Base-by-base conservation (phyloP, 805 yeast species). In the Saturnispora sekii region DNA sequence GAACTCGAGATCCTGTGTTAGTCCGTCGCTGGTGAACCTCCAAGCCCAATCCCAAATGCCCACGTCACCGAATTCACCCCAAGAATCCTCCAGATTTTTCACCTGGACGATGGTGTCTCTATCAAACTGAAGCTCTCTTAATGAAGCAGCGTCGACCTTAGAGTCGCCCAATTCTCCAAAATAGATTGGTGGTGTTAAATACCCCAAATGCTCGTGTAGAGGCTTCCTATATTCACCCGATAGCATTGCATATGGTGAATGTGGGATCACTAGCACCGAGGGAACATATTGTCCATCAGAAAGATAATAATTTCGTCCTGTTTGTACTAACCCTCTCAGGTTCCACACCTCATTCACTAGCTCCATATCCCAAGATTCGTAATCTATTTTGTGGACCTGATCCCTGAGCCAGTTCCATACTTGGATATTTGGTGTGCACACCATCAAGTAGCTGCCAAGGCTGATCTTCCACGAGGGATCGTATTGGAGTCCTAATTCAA, bases 311-410 rank as follows among this genome's bases (percentile, higher is more conserved):
- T 40, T 45, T n/a, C 31, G 39, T 21, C 46, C 45, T 17, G 44
- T 50, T 9, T 53, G 40, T 1, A 52, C 37, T 17, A 61, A 50
- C 1, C 48, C 45, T 5, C 49, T 40, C 0, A 62, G 35, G 21
- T 59, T 50, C 46, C 66, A 56, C 31, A 65, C 57, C 38, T 65
- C 64, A 55, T 73, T 73, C 4, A 68, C 56, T 3, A 76, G 56
- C 37, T 76, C 81, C 80, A 75, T 74, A 53, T 76, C 81, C 50
- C 67, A 74, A 31, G 75, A 78, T n/a, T 57, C 48, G 1, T 46
- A 29, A 4, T 48, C 32, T 43, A 66, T 62, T 3, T 61, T 46
- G 11, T 52, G 48, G 0, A 62, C 51, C 32, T 60, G 58, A 11
- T 56, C 44, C 41, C 45, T 50, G 49, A 55, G 48, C 17, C 53